Conservation (phyloP, 805 yeast species). For the Candida orba region DNA sequence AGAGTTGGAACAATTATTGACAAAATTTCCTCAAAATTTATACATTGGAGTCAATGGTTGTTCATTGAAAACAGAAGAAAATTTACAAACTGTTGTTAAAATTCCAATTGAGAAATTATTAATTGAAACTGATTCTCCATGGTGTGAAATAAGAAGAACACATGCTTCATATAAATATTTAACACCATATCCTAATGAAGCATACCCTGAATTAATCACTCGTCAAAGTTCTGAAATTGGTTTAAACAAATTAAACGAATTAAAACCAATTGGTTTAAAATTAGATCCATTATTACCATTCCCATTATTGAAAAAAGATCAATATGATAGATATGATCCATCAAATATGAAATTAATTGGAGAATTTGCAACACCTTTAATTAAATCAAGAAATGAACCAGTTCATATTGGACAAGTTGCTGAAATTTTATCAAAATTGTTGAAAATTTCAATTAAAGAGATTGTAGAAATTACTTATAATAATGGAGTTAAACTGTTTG, state of each 20-base stretch:
- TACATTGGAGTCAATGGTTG: conserved; percentile 90
- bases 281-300: conserved; percentile 51
- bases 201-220: conserved; percentile 36
- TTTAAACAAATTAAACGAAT: conserved; percentile 11
- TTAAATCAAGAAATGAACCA: conserved; percentile 90
- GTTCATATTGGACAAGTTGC: conserved; percentile 80
- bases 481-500: conserved; percentile 44
- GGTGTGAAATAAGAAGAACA: conserved; percentile 90
- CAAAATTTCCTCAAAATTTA: conserved; percentile 36
- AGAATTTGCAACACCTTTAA: conserved; percentile 33
- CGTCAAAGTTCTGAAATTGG: conserved; percentile 15
- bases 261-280: not conserved
- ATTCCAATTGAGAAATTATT: conserved; percentile 69
- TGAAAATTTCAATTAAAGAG: conserved; percentile 32
- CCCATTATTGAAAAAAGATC: conserved; percentile 60
- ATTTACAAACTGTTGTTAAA: conserved; percentile 51
- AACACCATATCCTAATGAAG: conserved; percentile 46
- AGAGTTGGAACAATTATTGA: conserved; percentile 54
- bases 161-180: conserved; percentile 66
- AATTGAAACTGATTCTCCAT: conserved; percentile 95
- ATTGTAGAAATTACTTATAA: conserved; percentile 44
- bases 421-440: conserved; percentile 49
- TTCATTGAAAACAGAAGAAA: conserved; percentile 73
- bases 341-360: conserved; percentile 25
- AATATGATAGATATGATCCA: conserved; percentile 31